Conservation (phyloP, 1,284 basidiomycete genomes). For the Apiotrichum gracile region DNA sequence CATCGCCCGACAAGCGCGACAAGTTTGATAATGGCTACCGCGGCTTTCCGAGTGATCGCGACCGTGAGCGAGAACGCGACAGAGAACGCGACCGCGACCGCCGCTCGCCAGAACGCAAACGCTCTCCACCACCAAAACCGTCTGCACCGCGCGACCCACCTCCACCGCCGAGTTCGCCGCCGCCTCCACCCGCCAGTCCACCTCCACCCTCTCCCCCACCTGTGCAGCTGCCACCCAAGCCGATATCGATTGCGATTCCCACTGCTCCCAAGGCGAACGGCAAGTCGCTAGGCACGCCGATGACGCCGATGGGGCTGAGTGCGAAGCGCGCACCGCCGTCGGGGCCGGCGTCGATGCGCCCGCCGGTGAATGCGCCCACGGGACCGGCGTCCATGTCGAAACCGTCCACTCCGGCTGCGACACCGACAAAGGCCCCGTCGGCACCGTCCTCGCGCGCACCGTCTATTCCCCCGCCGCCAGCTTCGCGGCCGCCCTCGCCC, state of each 20-base stretch:
- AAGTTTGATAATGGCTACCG: neutral
- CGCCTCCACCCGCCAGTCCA: constrained; percentile 17
- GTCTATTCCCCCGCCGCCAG: neutral
- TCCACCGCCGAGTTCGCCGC: constrained; percentile 8
- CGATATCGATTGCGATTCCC: neutral
- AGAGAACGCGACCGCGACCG: neutral
- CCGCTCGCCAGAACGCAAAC: neutral
- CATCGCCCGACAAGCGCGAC: neutral
- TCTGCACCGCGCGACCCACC: constrained; percentile 10
- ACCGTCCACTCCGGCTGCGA: neutral
- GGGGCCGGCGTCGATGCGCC: neutral
- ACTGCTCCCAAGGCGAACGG: no score
- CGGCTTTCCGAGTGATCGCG: constrained; percentile 1
- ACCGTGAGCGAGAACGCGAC: neutral
- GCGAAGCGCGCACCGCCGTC: neutral
- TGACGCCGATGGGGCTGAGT: no score
- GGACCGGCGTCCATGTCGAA: neutral
- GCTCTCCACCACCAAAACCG: neutral
- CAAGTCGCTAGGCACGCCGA: no score
- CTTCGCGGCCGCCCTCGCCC: constrained; percentile 4
- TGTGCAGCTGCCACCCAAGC: constrained; percentile 20
- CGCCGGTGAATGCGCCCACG: neutral
- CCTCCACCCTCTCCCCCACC: constrained; percentile 16
- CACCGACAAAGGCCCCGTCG: neutral
- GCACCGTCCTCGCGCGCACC: neutral